Evolutionary conservation across 495 filamentous ascomycete genomes (phyloP).

Genomic region (Amniculicola lignicola): DNA sequence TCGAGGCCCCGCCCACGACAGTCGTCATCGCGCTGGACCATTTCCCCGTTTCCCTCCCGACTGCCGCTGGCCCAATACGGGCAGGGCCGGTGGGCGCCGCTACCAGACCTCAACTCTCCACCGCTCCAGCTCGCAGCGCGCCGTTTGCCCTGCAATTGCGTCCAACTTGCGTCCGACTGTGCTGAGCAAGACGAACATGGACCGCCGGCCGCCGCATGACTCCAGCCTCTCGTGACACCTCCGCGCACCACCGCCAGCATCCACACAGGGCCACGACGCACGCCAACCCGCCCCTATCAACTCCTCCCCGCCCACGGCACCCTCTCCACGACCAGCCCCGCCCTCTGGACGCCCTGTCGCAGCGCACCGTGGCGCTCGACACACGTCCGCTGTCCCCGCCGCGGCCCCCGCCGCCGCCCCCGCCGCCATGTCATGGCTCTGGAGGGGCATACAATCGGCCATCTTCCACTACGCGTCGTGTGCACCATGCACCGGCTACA

Average conservation of each 20-base stretch:
- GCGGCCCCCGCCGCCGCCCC: background rate
- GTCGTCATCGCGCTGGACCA: background rate
- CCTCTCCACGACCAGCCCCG: background rate
- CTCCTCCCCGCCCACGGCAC: background rate
- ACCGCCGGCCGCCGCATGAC: slow-evolving; percentile 3
- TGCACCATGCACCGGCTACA: slow-evolving; percentile 68
- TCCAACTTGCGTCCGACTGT: background rate
- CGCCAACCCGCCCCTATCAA: slow-evolving; percentile 1
- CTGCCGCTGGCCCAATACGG: background rate
- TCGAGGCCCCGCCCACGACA: background rate
- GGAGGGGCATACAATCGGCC: slow-evolving; percentile 63
- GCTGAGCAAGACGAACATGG: background rate
- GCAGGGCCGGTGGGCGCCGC: background rate
- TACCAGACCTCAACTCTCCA: background rate
- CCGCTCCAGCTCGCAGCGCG: background rate
- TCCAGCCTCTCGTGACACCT: slow-evolving; percentile 7
- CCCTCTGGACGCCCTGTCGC: background rate
- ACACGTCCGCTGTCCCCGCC: background rate
- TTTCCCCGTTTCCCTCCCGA: background rate
- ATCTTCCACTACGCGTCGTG: slow-evolving; percentile 84
- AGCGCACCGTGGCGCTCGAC: background rate
- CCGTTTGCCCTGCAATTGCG: slow-evolving; percentile 4
- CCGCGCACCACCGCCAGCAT: background rate
- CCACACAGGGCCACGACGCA: background rate
- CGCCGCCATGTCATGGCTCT: slow-evolving; percentile 29